Percentiles rank a stretch among this genome's conserved stretches.
phyloP scores from a whole-genome alignment of 768 basidiomycete genomes.

The Leccinum sublutescens region DNA sequence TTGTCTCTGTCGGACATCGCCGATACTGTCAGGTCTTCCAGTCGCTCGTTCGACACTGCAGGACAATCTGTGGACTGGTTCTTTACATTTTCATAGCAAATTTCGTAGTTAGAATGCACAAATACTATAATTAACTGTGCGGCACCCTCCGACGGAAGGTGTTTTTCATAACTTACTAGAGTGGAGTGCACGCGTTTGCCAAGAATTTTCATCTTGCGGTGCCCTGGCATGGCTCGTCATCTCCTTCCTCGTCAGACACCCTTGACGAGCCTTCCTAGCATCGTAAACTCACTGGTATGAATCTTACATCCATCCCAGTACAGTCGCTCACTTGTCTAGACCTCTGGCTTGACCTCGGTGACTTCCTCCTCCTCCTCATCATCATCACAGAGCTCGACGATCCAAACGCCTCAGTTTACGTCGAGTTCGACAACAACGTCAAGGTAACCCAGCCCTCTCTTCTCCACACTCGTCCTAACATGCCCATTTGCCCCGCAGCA shows the following conservation, averaged over 20 bases:
- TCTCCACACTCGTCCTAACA: background rate
- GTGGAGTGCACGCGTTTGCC: too few relatives aligned
- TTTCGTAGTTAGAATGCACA: too few relatives aligned
- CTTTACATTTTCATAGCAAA: too few relatives aligned
- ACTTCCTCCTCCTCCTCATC: background rate
- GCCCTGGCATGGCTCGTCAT: background rate
- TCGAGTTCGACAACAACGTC: slow-evolving; percentile 5
- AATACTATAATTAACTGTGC: too few relatives aligned
- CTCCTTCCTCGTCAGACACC: background rate
- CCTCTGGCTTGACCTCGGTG: background rate
- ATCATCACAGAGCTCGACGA: background rate
- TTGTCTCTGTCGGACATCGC: too few relatives aligned
- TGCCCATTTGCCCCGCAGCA: background rate
- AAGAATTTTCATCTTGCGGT: too few relatives aligned
- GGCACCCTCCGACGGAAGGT: too few relatives aligned
- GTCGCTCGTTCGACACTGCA: too few relatives aligned
- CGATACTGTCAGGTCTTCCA: too few relatives aligned
- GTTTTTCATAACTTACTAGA: too few relatives aligned
- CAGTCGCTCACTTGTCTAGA: background rate
- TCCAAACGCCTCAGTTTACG: background rate
- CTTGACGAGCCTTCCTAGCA: too few relatives aligned
- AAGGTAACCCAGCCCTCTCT: slow-evolving; percentile 4
- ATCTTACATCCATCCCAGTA: background rate
- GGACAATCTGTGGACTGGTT: too few relatives aligned
- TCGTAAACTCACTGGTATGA: background rate